Base-by-base conservation (phyloP, 805 yeast species). In the Saccharomycopsis babjevae region DNA sequence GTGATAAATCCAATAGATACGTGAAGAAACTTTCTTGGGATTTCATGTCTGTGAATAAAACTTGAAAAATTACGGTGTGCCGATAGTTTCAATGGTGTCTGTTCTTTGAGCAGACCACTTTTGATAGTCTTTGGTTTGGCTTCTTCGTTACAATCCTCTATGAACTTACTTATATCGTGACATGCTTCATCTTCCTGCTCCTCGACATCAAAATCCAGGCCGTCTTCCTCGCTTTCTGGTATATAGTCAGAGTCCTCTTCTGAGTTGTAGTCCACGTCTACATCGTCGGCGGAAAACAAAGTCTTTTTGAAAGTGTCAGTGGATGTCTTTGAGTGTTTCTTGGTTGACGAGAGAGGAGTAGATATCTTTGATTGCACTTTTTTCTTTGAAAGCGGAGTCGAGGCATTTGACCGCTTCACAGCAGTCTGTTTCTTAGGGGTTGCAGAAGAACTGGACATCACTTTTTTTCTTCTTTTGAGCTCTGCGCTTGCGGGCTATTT, bases 1-100 rank as follows among this genome's bases (percentile, higher is more conserved):
- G 97, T 85, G 52, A 92, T 67, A 65, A 91, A 80, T 0, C 97
- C 99, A 57, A 92, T 90, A 1, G 94, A 86, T 8, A 93, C 88
- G 71, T 94, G 99, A 62, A 94, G 83, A 2, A 81, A 74, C 72
- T 94, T 94, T 68, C 99, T 81, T 4, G 96, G 96, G 18, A 94
- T 76, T 73, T 94, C 99, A 69, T 94, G 91, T 68, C 87, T 87
- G 42, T 85, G 81, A 57, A 86, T 73, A 67, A 86, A 84, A 52
- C 74, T 77, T 16, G 79, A 78, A 68, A 79, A 79, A 66, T 76
- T 67, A 58, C 72, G 74, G 61, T 77, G 81, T 0, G 78, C 74
- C 25, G 73, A 73, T 52, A 77, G 64, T 57, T 67, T 65, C 63
- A 22, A 64, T 4, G 52, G 32, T 11, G 32, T 25, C 10, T 15